These are phyloP conservation scores for Picea engelmannii DNA, from an alignment of 83 land plant genomes.

Conservation along the genomic window DNA sequence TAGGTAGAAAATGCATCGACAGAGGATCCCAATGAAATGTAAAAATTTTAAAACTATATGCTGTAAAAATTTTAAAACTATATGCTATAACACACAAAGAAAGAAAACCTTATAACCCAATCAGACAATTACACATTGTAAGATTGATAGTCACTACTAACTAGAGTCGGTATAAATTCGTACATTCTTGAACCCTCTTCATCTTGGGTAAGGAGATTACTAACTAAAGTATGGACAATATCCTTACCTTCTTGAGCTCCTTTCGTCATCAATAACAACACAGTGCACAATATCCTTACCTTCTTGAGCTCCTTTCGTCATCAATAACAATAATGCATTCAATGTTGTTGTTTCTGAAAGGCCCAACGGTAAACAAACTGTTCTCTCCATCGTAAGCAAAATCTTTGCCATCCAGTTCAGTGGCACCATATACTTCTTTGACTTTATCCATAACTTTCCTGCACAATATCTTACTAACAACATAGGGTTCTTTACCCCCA, in stretches of 20 bases:
- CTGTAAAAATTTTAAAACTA: no score
- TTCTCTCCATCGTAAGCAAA: conserved; percentile 83
- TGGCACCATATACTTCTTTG: conserved; percentile 34
- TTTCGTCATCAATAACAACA: conserved; percentile 46
- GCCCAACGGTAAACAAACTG: conserved; percentile 55
- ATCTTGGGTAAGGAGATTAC: no score
- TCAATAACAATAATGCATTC: conserved; percentile 57
- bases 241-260: neutral
- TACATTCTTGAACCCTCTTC: no score
- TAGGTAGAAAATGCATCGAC: no score
- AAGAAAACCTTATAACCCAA: no score
- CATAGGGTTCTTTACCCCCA: neutral
- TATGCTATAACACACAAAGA: no score
- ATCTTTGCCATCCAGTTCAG: conserved; percentile 40
- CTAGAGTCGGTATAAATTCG: no score
- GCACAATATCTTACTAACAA: conserved; percentile 50
- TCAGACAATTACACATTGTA: no score
- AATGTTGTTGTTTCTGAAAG: conserved; percentile 38
- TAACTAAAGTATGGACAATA: neutral
- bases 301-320: conserved; percentile 15
- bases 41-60: no score
- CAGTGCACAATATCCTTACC: neutral
- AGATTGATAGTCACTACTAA: no score
- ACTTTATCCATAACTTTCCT: conserved; percentile 57
- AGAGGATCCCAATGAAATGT: no score